Conservation (phyloP, 2,329 filamentous ascomycete species). For the Exophiala xenobiotica region DNA sequence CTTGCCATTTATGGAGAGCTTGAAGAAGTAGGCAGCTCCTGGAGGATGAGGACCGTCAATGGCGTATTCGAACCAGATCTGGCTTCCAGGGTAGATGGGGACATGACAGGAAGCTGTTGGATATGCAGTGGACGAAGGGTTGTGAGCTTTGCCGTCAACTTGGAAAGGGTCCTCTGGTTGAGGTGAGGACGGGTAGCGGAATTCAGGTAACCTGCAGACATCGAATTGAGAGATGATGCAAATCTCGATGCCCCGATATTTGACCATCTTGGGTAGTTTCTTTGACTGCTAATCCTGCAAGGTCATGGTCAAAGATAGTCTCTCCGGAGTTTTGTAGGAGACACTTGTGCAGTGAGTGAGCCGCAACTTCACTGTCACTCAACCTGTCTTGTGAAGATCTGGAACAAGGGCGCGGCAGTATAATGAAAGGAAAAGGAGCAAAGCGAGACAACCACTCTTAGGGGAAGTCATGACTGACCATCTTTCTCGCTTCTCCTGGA, state of each 20-base stretch:
- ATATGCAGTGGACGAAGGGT: constrained; percentile 1
- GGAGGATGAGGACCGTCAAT: constrained; percentile 31
- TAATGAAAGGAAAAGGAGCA: not conserved
- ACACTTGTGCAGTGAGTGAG: not conserved
- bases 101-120: constrained; percentile 24
- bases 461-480: too few species aligned
- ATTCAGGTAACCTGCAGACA: constrained; percentile 28
- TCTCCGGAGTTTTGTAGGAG: not conserved
- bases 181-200: constrained; percentile 3
- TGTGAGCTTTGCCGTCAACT: not conserved
- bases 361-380: not conserved
- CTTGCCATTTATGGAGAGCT: constrained; percentile 24
- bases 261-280: constrained; percentile 22
- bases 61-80: constrained; percentile 32
- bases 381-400: not conserved
- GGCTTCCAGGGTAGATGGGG: constrained; percentile 28
- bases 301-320: not conserved
- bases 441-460: too few species aligned
- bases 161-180: constrained; percentile 11
- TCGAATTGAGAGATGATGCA: constrained; percentile 30
- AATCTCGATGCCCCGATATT: constrained; percentile 29
- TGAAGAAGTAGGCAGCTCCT: constrained; percentile 29
- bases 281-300: not conserved
- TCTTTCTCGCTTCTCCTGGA: too few species aligned
- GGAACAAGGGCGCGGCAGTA: not conserved